Percentiles rank a stretch among this genome's conserved stretches.
These are phyloP conservation scores for Polytrichum commune DNA, from an alignment of 225 moss, liverwort and hornwort species.

Conservation along the genomic window DNA sequence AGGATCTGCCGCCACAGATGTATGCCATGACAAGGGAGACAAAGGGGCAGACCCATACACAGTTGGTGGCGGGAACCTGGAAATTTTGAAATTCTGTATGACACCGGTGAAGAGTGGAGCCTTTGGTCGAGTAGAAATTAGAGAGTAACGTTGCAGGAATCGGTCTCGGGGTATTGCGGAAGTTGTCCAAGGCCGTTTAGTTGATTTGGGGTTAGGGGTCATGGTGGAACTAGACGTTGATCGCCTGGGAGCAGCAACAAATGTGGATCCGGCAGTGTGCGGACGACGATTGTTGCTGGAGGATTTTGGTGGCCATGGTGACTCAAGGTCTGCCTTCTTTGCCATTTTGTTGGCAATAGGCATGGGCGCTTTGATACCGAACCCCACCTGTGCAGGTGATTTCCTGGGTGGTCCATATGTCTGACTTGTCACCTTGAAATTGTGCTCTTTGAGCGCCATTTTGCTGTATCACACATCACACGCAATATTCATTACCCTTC, in stretches of 20 bases:
- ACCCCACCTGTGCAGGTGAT: slow-evolving; percentile 1
- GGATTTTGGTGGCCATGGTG: slow-evolving; percentile 11
- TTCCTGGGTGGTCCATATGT: slow-evolving; percentile 6
- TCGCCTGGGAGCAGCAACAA: slow-evolving; percentile 3
- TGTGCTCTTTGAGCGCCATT: slow-evolving; percentile 22
- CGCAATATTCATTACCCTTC: background rate
- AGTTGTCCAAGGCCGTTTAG: slow-evolving; percentile 16
- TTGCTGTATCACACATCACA: background rate
- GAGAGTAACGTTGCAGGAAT: slow-evolving; percentile 27
- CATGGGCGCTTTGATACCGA: slow-evolving; percentile 16
- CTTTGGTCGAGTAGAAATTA: slow-evolving; percentile 20
- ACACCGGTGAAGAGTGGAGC: slow-evolving; percentile 18
- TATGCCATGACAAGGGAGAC: slow-evolving; percentile 18
- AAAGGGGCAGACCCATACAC: slow-evolving; percentile 17
- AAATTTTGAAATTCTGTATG: slow-evolving; percentile 20
- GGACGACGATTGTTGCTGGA: slow-evolving; percentile 12
- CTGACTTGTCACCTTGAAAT: slow-evolving; percentile 18
- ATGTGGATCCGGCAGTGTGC: slow-evolving; percentile 3
- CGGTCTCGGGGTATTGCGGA: slow-evolving; percentile 14
- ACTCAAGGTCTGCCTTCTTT: background rate
- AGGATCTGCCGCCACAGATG: background rate
- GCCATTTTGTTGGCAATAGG: background rate
- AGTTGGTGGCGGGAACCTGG: slow-evolving; percentile 22
- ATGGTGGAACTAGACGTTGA: background rate
- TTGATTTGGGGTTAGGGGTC: too few species aligned